Evolutionary conservation across 2,329 filamentous ascomycete species (phyloP).

Genomic region (Alternaria sp.): DNA sequence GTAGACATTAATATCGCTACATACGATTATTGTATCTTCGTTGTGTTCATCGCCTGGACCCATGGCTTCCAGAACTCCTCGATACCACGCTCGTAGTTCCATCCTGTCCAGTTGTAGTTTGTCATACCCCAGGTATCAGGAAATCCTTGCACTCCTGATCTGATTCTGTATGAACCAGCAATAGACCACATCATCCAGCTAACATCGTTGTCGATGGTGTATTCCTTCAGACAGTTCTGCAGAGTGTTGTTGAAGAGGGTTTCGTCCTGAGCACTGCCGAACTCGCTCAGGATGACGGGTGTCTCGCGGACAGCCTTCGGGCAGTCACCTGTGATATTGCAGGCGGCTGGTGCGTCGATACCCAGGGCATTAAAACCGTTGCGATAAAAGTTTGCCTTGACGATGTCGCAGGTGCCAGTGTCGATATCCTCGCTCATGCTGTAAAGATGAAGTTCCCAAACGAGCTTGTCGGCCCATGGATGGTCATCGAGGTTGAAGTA

Average conservation of each 20-base stretch:
- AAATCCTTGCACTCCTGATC: constrained; percentile 57
- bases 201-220: constrained; percentile 56
- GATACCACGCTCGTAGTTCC: constrained; percentile 57
- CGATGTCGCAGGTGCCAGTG: constrained; percentile 58
- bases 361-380: constrained; percentile 60
- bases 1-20: neutral
- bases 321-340: constrained; percentile 49
- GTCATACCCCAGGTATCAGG: constrained; percentile 61
- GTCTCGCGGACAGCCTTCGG: constrained; percentile 46
- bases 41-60: constrained; percentile 54
- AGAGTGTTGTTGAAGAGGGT: constrained; percentile 57
- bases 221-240: constrained; percentile 58
- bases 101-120: constrained; percentile 59
- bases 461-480: constrained; percentile 63
- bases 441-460: constrained; percentile 70
- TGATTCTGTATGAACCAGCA: constrained; percentile 59
- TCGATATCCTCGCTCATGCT: constrained; percentile 50
- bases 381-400: constrained; percentile 60
- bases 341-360: constrained; percentile 47
- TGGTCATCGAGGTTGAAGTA: constrained; percentile 58
- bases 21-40: constrained; percentile 16
- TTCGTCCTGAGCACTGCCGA: constrained; percentile 50
- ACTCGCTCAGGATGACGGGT: constrained; percentile 51
- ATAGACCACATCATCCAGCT: constrained; percentile 63
- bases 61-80: constrained; percentile 63